phyloP scores from a whole-genome alignment of 2,329 filamentous ascomycete species.

The Fragosphaeria purpurea region DNA sequence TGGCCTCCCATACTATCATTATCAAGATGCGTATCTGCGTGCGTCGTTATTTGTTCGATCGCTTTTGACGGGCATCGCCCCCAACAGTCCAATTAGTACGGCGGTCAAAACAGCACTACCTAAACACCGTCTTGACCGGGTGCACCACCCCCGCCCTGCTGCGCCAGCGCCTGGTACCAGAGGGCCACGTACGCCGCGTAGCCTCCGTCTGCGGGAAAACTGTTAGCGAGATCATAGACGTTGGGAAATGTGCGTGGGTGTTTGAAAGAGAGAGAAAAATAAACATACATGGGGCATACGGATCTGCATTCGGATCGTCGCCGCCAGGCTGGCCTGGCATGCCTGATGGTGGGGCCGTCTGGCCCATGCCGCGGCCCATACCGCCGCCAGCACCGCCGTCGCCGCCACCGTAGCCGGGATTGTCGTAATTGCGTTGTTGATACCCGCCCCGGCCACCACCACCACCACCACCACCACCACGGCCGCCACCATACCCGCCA shows the following conservation, averaged over 20 bases:
- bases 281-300: slow-evolving; percentile 63
- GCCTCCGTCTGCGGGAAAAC: slow-evolving; percentile 51
- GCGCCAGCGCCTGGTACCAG: slow-evolving; percentile 62
- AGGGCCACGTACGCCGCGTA: slow-evolving; percentile 71
- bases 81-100: too few relatives aligned
- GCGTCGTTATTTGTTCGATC: background rate
- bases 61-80: background rate
- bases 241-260: too few relatives aligned
- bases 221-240: slow-evolving; percentile 12
- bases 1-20: too few relatives aligned
- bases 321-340: slow-evolving; percentile 30
- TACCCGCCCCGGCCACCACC: slow-evolving; percentile 25
- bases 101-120: background rate
- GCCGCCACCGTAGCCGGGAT: slow-evolving; percentile 34
- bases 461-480: slow-evolving; percentile 31
- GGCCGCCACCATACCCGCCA: slow-evolving; percentile 33
- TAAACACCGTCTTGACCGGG: slow-evolving; percentile 3
- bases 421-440: slow-evolving; percentile 43
- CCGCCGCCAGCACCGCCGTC: slow-evolving; percentile 32
- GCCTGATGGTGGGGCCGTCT: slow-evolving; percentile 39
- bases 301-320: slow-evolving; percentile 46
- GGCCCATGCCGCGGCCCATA: slow-evolving; percentile 12
- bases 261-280: background rate
- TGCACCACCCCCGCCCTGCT: slow-evolving; percentile 15
- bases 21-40: too few relatives aligned